Percentiles rank a stretch among this genome's conserved stretches.
phyloP scores from a whole-genome alignment of 23 red algal genomes.

The Agarophyton chilense region DNA sequence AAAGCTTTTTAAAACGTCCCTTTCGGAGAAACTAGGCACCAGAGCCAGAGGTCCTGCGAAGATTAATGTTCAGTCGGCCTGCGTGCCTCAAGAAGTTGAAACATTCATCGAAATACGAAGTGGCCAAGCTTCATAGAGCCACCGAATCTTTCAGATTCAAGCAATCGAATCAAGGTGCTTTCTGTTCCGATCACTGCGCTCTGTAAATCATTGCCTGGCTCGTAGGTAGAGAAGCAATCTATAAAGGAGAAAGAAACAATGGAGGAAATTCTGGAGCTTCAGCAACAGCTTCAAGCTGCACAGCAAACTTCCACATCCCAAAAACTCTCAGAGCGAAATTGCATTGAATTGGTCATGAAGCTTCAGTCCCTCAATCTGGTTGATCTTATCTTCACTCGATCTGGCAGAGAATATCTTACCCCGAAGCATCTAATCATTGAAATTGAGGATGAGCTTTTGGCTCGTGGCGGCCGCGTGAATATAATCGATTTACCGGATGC shows the following conservation, averaged over 20 bases:
- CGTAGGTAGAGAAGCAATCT: neutral
- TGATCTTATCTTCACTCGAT: conserved; percentile 72
- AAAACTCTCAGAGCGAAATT: conserved; percentile 71
- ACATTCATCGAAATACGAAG: neutral
- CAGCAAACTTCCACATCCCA: conserved; percentile 44
- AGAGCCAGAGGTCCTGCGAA: too few species aligned
- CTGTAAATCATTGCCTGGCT: neutral
- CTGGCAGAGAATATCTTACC: conserved; percentile 75
- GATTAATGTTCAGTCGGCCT: too few species aligned
- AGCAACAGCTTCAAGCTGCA: conserved; percentile 55
- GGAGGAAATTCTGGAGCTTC: conserved; percentile 76
- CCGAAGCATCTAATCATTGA: conserved; percentile 43
- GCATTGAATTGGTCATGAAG: conserved; percentile 80
- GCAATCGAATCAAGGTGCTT: neutral
- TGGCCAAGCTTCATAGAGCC: neutral
- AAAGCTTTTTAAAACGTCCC: too few species aligned
- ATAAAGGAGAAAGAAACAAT: neutral
- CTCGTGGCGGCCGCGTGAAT: conserved; percentile 72
- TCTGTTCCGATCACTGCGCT: neutral
- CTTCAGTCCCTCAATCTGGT: conserved; percentile 54
- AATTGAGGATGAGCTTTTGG: conserved; percentile 61
- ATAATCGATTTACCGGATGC: conserved; percentile 68
- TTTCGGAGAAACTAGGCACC: too few species aligned
- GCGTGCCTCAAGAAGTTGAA: neutral
- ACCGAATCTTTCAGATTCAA: neutral